These are phyloP conservation scores for Paraphoma sp. DNA, from an alignment of 2,329 filamentous ascomycete genomes.

Conservation along the genomic window DNA sequence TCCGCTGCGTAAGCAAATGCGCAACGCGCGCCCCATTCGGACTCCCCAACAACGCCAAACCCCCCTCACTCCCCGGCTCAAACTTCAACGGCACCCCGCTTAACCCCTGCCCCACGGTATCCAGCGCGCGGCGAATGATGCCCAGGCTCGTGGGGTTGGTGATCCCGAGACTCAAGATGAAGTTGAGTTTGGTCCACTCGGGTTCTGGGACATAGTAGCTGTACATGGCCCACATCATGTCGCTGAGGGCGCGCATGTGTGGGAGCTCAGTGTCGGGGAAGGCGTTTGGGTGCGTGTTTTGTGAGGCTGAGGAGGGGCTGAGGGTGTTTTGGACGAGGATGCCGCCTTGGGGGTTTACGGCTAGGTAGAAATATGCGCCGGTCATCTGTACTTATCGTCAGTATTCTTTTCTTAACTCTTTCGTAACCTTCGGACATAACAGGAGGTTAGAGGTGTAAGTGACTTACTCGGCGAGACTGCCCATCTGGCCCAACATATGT, in stretches of 20 bases:
- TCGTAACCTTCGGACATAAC: too few species aligned
- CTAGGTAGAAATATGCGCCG: conserved; percentile 2
- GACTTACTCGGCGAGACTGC: background rate
- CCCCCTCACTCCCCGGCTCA: background rate
- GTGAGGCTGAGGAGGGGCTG: background rate
- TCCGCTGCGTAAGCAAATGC: conserved; percentile 2
- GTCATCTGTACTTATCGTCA: background rate
- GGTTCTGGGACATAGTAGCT: background rate
- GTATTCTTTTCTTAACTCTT: background rate
- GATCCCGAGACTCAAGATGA: background rate
- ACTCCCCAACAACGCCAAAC: background rate
- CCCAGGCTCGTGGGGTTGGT: background rate
- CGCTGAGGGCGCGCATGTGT: background rate
- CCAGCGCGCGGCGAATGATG: background rate
- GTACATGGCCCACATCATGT: conserved; percentile 5
- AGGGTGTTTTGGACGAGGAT: conserved; percentile 1
- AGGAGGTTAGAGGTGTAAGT: too few species aligned
- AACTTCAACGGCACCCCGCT: background rate
- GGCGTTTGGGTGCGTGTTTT: background rate
- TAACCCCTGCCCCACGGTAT: background rate
- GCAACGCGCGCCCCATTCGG: background rate
- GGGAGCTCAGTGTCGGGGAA: conserved; percentile 1
- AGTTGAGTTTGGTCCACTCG: background rate
- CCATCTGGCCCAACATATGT: background rate
- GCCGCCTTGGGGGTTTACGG: conserved; percentile 2